Evolutionary conservation across 1,284 basidiomycete species (phyloP), one percentile per base, ranked within the genome.

Genomic region (Cutaneotrichosporon sp.): DNA sequence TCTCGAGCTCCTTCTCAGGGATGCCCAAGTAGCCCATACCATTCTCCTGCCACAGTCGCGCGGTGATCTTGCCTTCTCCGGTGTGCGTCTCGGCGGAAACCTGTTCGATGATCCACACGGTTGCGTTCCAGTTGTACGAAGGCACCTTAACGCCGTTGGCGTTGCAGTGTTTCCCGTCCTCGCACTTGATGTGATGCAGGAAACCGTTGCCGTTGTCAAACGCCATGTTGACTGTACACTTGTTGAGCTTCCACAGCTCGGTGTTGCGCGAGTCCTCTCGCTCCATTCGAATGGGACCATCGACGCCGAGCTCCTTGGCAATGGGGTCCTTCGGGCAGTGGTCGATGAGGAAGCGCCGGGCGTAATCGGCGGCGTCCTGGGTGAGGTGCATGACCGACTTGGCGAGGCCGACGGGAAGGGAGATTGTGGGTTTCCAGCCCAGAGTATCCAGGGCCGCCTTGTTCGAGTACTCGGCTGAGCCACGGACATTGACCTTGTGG

Each of bases 181-280:
- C 67, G 65, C 78, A 80, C 63, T 79, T 80, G 59, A 81, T 38
- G 64, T 79, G 75, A 60, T 76, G 73, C 16, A 81, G 49, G 57
- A 65, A 76, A 4, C 75, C 77, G 4, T 71, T 66, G 64, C 65
- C 58, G 55, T 79, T 73, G 58, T 75, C 65, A 58, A 79, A 77
- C 4, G 69, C 78, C 31, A 81, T 65, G 58, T 77, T 76, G 55
- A 79, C 76, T 8, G 72, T 72, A 64, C 79, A 81, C 50, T 73
- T 73, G 56, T 76, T 63, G 49, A 81, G 66, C 38, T 73, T 72
- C 22, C 67, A 69, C 32, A 81, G 61, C 53, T 75, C 65, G 40
- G 65, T 64, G 63, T 81, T 81, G 22, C 76, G 70, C 56, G 63
- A 55, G 64, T 80, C 76, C 46, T 73, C 73, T 8, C 66, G 64